A percentile compares a stretch with the other conserved stretches of the same genome.
phyloP scores from a whole-genome alignment of 73 alveolate genomes.

The Paramecium biaurelia region DNA sequence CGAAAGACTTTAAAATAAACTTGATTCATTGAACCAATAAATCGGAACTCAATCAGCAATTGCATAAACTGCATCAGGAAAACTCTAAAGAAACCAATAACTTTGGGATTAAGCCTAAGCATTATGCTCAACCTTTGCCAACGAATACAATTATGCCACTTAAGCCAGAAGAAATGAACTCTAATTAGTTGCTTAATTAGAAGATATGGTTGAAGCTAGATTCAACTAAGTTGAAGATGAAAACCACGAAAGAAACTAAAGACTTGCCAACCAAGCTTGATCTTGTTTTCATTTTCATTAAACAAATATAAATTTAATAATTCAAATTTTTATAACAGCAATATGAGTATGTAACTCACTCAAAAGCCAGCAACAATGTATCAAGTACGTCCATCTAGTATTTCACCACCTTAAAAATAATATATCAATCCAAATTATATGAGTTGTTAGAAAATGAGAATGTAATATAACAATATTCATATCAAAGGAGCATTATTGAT shows the following conservation, averaged over 20 bases:
- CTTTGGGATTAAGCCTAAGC: conserved; percentile 57
- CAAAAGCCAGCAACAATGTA: not conserved
- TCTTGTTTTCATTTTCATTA: not conserved
- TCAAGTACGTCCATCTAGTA: not conserved
- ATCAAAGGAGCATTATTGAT: conserved; percentile 37
- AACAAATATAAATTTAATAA: not conserved
- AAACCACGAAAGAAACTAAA: conserved; percentile 29
- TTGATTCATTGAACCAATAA: conserved; percentile 7
- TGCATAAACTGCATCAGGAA: conserved; percentile 49
- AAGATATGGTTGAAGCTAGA: conserved; percentile 47
- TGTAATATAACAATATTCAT: not conserved
- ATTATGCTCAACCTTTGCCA: conserved; percentile 36
- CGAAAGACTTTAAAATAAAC: conserved; percentile 40
- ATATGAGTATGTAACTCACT: conserved; percentile 37
- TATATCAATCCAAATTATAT: not conserved
- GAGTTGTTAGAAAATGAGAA: conserved; percentile 34
- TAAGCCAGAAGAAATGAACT: conserved; percentile 43
- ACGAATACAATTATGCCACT: conserved; percentile 54
- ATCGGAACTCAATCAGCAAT: conserved; percentile 56
- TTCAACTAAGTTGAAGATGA: conserved; percentile 46
- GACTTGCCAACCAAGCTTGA: conserved; percentile 38
- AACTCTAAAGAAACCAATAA: conserved; percentile 48
- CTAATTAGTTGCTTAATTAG: conserved; percentile 38
- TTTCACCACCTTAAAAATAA: not conserved
- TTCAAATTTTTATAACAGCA: not conserved